Base-by-base conservation (phyloP, 371 early-diverging fungal species). In the Fennellomyces sp. region DNA sequence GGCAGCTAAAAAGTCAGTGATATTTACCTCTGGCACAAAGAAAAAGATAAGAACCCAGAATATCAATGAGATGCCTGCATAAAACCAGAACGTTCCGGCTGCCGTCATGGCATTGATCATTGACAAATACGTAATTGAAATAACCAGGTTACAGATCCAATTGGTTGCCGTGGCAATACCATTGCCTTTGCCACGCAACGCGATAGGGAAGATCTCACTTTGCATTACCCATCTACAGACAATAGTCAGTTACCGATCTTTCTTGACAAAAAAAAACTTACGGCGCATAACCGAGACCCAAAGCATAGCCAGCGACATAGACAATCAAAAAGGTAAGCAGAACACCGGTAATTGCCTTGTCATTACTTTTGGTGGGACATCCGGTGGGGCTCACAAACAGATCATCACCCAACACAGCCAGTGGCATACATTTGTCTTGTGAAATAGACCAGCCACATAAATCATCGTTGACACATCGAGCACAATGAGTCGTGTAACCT, bases 211-310 rank as follows among this genome's bases (percentile, higher is more conserved):
- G 36, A 87, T 65, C 63, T 88, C 89, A 33, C 84, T 81, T 61
- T 87, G 85, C 25, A 84, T 76, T 27, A 87, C 85, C 88, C 41
- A 87, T 25, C 28, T 48, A 25, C 31, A 52, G 45, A 38, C 19
- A 29, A 23, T 2, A 13, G 19, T 17, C 2, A 35, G 23, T 41
- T n/a, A 25, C n/a, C 21, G 17, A 5, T 38, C 8, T 11, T 23
- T 7, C 12, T 3, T 23, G 11, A 31, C 2, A 33, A 11, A 33
- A 33, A n/a, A 7, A 7, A 15, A 87, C 59, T 66, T 68, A 74
- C 11, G 87, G 87, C 2, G 81, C 82, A 73, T 86, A 83, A 2
- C 87, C 89, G 13, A 88, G 58, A 15, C 89, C 89, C 15, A 87
- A 65, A 11, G 86, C 89, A 65, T 86, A 88, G 21, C 82, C 73